Evolutionary conservation across 179 eudicot genomes (phyloP).

Genomic region (Monotropa hypopitys): DNA sequence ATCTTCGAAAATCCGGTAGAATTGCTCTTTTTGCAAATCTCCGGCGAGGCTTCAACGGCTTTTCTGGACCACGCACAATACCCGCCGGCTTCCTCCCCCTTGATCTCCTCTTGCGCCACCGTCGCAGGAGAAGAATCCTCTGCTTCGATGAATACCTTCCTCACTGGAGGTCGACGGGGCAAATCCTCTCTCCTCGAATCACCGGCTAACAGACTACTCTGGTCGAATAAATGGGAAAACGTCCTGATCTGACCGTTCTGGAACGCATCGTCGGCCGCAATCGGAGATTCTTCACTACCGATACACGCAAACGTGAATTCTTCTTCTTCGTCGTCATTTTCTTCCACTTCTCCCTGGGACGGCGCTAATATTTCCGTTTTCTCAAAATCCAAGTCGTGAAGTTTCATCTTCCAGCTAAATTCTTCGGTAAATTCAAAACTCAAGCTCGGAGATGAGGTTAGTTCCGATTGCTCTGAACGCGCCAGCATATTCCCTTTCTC

Average conservation of each 20-base stretch:
- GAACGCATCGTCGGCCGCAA: constrained; percentile 19
- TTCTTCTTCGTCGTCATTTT: background rate
- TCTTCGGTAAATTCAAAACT: background rate
- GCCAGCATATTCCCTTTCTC: background rate
- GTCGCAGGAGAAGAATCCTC: background rate
- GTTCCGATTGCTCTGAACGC: background rate
- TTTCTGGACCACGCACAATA: constrained; percentile 34
- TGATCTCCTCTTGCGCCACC: constrained; percentile 4
- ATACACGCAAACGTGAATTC: constrained; percentile 12
- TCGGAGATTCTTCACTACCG: background rate
- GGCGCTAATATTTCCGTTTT: background rate
- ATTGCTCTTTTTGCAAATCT: constrained; percentile 40
- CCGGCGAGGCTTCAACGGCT: constrained; percentile 19
- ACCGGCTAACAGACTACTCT: constrained; percentile 8
- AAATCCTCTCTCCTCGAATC: constrained; percentile 7
- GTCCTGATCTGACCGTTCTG: constrained; percentile 36
- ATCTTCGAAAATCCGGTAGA: constrained; percentile 55
- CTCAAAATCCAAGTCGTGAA: background rate
- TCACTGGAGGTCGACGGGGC: constrained; percentile 15
- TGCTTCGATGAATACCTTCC: constrained; percentile 23
- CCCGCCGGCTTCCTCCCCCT: constrained; percentile 7
- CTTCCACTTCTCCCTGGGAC: background rate
- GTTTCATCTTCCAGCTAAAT: background rate
- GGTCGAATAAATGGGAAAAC: constrained; percentile 30
- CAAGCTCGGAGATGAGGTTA: background rate